phyloP scores from a whole-genome alignment of 2,329 filamentous ascomycete species.

The Alternaria conjuncta region DNA sequence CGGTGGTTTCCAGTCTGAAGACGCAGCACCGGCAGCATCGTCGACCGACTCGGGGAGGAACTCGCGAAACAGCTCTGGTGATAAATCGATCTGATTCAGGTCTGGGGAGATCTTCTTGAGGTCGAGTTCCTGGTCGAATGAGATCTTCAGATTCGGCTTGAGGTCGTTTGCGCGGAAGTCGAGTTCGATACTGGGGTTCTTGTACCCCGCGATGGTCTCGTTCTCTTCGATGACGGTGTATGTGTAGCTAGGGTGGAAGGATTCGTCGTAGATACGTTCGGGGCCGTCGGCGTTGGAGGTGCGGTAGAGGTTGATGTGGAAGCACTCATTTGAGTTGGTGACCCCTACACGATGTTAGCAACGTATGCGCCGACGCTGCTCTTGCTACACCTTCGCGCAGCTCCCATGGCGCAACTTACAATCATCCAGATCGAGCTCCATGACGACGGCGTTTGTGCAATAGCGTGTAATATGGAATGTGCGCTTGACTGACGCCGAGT shows the following conservation, averaged over 20 bases:
- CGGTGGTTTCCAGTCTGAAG: conserved; percentile 69
- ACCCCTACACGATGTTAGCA: conserved; percentile 32
- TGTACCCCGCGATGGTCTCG: conserved; percentile 89
- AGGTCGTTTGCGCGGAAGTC: conserved; percentile 76
- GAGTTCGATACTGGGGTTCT: conserved; percentile 77
- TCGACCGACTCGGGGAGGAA: conserved; percentile 54
- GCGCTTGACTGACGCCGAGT: neutral
- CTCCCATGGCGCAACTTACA: conserved; percentile 30
- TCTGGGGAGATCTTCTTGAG: conserved; percentile 66
- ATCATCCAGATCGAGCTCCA: conserved; percentile 39
- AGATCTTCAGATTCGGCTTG: conserved; percentile 74
- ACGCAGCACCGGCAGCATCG: conserved; percentile 24
- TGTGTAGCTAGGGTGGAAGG: conserved; percentile 86
- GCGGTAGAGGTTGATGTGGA: conserved; percentile 48
- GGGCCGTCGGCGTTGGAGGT: conserved; percentile 24
- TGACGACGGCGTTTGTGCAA: conserved; percentile 4
- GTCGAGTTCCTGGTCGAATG: conserved; percentile 76
- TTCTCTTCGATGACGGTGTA: conserved; percentile 94
- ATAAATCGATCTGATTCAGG: conserved; percentile 72
- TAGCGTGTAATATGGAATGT: neutral
- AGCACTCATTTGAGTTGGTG: conserved; percentile 45
- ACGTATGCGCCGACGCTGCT: neutral
- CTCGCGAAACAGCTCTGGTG: conserved; percentile 59
- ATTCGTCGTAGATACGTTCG: conserved; percentile 58
- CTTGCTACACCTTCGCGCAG: neutral